Percentiles rank a stretch among this genome's conserved stretches.
Conservation (phyloP, 805 yeast genomes). For the Candida bentonensis region DNA sequence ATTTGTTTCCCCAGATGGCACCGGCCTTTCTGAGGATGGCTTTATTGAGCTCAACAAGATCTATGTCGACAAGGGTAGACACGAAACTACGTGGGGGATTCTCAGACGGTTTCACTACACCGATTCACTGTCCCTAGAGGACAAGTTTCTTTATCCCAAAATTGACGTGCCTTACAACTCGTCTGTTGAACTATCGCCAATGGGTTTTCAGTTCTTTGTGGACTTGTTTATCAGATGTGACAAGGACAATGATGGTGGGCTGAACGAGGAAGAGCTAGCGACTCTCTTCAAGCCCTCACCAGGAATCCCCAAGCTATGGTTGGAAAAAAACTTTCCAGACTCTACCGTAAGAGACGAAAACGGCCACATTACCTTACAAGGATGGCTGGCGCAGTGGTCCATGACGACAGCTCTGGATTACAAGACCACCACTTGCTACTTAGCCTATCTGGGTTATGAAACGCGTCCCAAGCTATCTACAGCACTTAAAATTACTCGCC, state of each 20-base stretch:
- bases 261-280: slow-evolving; percentile 56
- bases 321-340: slow-evolving; percentile 68
- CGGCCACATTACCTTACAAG: slow-evolving; percentile 84
- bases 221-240: slow-evolving; percentile 82
- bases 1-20: slow-evolving; percentile 15
- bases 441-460: slow-evolving; percentile 85
- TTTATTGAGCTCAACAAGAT: slow-evolving; percentile 65
- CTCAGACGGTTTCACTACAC: slow-evolving; percentile 80
- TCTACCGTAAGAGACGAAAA: slow-evolving; percentile 83
- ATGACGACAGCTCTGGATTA: slow-evolving; percentile 85
- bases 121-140: slow-evolving; percentile 75
- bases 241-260: slow-evolving; percentile 92
- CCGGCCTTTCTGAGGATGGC: slow-evolving; percentile 60
- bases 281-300: slow-evolving; percentile 80
- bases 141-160: slow-evolving; percentile 63
- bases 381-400: slow-evolving; percentile 99
- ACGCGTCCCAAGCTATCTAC: slow-evolving; percentile 17
- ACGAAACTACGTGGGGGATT: slow-evolving; percentile 96
- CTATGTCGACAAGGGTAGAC: slow-evolving; percentile 84
- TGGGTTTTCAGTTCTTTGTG: slow-evolving; percentile 82
- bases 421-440: slow-evolving; percentile 69
- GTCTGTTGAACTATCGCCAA: slow-evolving; percentile 83
- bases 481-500: slow-evolving; percentile 70
- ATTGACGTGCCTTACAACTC: slow-evolving; percentile 60
- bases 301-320: slow-evolving; percentile 82